These are phyloP conservation scores for Phytophthora rubi DNA, from an alignment of 352 stramenopile species.

Conservation along the genomic window DNA sequence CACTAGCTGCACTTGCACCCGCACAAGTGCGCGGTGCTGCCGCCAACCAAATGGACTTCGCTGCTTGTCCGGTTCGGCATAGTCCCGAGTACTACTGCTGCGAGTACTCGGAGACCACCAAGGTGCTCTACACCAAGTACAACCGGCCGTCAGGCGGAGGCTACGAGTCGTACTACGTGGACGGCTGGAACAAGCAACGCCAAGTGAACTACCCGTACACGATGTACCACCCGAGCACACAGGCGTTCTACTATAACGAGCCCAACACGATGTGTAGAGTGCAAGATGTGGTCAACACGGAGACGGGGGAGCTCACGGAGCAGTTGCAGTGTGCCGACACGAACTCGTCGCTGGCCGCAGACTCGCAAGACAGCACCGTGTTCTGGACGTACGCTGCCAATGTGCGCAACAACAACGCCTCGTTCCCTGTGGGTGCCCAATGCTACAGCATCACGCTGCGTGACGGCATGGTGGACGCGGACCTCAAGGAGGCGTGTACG, in stretches of 20 bases:
- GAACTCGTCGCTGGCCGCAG: slow-evolving; percentile 38
- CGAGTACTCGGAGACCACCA: slow-evolving; percentile 35
- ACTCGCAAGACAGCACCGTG: slow-evolving; percentile 39
- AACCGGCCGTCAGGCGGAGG: slow-evolving; percentile 30
- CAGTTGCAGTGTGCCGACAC: slow-evolving; percentile 40
- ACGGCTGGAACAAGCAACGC: slow-evolving; percentile 41
- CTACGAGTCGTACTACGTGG: slow-evolving; percentile 45
- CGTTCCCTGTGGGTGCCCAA: slow-evolving; percentile 47
- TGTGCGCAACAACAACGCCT: slow-evolving; percentile 57
- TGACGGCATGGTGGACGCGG: slow-evolving; percentile 32
- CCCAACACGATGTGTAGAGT: slow-evolving; percentile 39
- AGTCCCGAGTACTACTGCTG: slow-evolving; percentile 40
- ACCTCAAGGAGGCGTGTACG: slow-evolving; percentile 26
- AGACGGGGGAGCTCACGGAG: slow-evolving; percentile 33
- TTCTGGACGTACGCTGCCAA: slow-evolving; percentile 54
- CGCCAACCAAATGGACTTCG: slow-evolving; percentile 28
- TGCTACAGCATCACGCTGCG: slow-evolving; percentile 46
- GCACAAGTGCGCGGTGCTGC: slow-evolving; percentile 5
- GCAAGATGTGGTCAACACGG: slow-evolving; percentile 26
- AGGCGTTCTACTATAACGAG: slow-evolving; percentile 42
- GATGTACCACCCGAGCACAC: slow-evolving; percentile 41
- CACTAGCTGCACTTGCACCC: slow-evolving; percentile 1
- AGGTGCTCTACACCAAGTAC: slow-evolving; percentile 40
- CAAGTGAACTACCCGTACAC: slow-evolving; percentile 47
- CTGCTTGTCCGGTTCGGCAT: slow-evolving; percentile 36